Base-by-base conservation (phyloP, 2,329 filamentous ascomycete species). In the Ophiostoma tasmaniense region DNA sequence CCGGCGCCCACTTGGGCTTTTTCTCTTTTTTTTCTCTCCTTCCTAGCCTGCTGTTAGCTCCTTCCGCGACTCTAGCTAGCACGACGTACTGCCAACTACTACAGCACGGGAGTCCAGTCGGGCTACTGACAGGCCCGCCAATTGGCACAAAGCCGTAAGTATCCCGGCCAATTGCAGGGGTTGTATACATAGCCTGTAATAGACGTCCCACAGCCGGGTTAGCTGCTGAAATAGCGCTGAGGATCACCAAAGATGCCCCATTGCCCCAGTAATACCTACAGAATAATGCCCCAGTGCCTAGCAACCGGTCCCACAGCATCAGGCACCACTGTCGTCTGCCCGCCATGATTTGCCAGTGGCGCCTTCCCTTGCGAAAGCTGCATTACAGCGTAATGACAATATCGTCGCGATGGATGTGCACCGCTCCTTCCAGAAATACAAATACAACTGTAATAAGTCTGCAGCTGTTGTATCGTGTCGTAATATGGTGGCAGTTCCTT, bases 311-410 rank as follows among this genome's bases (percentile, higher is more conserved):
- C 37, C 45, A 33, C 50, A 42, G 50, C 50, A 50, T 13, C 39
- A 33, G 39, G 28, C 59, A 50, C 67, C 61, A 59, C 67, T 39
- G 10, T 2, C 25, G 22, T 55, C n/a, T 28, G 50, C 8, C 50
- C 50, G 50, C 50, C 10, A 55, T 65, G 67, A 68, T 65, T 68
- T 68, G 67, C 62, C 66, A 67, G 64, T 66, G 64, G 67, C 50
- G 61, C 37, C 64, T 45, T 42, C 25, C n/a, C 37, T 17, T 17
- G 28, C n/a, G n/a, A 22, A 13, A 10, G 59, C 50, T 45, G 42
- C 5, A 50, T 50, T 50, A 20, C n/a, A 22, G 45, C 2, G 20
- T 6, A 20, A 50, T 28, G 10, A 25, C 22, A 20, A 4, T 55
- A 13, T 45, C 42, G 42, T 45, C 14, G 42, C 14, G 14, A 45